A percentile compares a stretch with the other conserved stretches of the same genome.
Conservation (phyloP, 257 asterid genomes). For the Solanum chaucha region DNA sequence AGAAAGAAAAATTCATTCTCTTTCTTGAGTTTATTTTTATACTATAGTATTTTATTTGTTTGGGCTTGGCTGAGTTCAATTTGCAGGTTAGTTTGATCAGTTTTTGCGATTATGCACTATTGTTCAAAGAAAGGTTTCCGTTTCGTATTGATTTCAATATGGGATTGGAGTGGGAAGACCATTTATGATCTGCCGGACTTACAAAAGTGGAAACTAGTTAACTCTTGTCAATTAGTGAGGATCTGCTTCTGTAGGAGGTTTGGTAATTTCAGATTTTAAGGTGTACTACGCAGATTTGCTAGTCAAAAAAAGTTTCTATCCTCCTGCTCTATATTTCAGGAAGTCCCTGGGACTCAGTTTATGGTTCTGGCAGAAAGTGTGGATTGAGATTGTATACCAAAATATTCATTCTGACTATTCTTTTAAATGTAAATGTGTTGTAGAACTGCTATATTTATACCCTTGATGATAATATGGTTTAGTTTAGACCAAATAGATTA, state of each 20-base stretch:
- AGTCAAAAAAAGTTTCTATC: background rate
- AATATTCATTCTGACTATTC: background rate
- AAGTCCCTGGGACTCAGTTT: background rate
- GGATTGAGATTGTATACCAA: background rate
- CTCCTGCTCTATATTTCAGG: background rate
- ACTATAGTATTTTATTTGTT: background rate
- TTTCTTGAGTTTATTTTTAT: background rate
- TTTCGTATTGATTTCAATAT: background rate
- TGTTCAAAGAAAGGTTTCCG: background rate
- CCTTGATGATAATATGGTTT: background rate
- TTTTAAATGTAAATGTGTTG: background rate
- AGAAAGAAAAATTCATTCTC: background rate
- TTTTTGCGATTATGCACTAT: background rate
- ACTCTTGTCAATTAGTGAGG: background rate
- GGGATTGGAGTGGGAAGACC: background rate
- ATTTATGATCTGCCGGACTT: background rate
- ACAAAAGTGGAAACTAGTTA: background rate
- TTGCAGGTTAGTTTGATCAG: background rate
- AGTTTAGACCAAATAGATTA: background rate
- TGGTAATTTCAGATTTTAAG: background rate
- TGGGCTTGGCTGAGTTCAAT: background rate
- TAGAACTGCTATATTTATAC: background rate
- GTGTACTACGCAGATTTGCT: background rate
- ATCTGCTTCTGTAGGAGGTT: background rate
- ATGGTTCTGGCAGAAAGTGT: background rate